Evolutionary conservation across 257 asterid species (phyloP), one percentile per base, ranked within the genome.

Genomic region (Mitragyna speciosa): DNA sequence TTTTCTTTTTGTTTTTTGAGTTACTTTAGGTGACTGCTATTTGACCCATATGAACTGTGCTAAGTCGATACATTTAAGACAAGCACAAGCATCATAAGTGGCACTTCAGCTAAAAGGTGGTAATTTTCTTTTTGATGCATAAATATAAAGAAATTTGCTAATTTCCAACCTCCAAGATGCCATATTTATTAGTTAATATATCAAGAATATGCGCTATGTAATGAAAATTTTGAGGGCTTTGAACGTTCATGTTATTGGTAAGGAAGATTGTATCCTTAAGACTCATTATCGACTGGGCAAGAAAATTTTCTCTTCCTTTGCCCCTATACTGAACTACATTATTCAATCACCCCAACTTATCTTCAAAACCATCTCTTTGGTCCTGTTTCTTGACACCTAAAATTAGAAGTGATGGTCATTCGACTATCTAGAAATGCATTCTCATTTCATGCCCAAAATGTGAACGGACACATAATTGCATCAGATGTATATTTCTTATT

Each of bases 291-390:
- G 6, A 3, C 64, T 56, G 64, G 64, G 64, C 64, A 14, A 26
- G 58, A 75, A 12, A 41, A 24, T 11, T 75, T 59, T 75, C 45
- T 59, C 26, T 41, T 22, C 14, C 70, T 14, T 59, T 59, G 66
- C 66, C 14, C 66, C 66, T 59, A n/a, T 22, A 1, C 0, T 15
- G 7, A 24, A 59, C 24, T 31, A 22, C 24, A 12, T 6, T 16
- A 3, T 19, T 59, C 30, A 59, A n/a, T n/a, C 31, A 59, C 11
- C 56, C 70, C n/a, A 58, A 49, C 54, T 49, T 58, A 39, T 36
- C 70, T 75, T 26, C n/a, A n/a, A 75, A 75, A 58, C 78, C 78
- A 75, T 58, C 78, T 58, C 56, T 16, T n/a, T 74, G 31, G 17
- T 74, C 68, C 58, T 59, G 56, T 33, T 75, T 15, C n/a, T 15